Evolutionary conservation across 1,139 yeast species (phyloP).

Genomic region (Pichia sp.): DNA sequence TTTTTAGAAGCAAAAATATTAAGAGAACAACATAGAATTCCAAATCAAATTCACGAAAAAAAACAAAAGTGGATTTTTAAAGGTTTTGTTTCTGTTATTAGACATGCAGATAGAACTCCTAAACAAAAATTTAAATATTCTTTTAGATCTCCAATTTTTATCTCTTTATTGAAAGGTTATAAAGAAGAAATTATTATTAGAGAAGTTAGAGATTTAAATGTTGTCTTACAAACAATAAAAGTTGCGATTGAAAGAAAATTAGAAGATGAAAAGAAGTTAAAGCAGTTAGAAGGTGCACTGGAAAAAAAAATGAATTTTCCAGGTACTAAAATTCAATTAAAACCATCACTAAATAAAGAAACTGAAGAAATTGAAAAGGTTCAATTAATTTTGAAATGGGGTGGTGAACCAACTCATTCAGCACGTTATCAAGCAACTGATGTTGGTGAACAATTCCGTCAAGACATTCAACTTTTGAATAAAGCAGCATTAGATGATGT

Average conservation of each 20-base stretch:
- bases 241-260: constrained; percentile 71
- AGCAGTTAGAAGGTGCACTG: constrained; percentile 72
- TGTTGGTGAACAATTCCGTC: constrained; percentile 92
- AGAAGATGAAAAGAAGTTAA: constrained; percentile 75
- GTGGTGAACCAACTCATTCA: constrained; percentile 99
- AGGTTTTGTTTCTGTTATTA: constrained; percentile 83
- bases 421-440: constrained; percentile 93
- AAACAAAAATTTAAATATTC: constrained; percentile 96
- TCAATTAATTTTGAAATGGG: constrained; percentile 95
- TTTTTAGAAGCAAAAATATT: constrained; percentile 57
- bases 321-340: constrained; percentile 93
- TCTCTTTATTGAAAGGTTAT: constrained; percentile 85
- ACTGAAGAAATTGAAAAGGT: constrained; percentile 77
- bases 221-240: constrained; percentile 78
- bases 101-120: constrained; percentile 99
- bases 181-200: constrained; percentile 94
- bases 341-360: constrained; percentile 70
- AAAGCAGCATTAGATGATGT: constrained; percentile 80
- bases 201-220: constrained; percentile 77
- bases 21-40: constrained; percentile 10
- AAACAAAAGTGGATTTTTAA: constrained; percentile 96
- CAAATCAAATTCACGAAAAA: constrained; percentile 41
- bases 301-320: constrained; percentile 87
- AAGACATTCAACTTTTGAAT: constrained; percentile 81
- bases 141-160: constrained; percentile 79